These are phyloP conservation scores for Pleurotus djamor DNA, from an alignment of 768 basidiomycete species.

Conservation along the genomic window DNA sequence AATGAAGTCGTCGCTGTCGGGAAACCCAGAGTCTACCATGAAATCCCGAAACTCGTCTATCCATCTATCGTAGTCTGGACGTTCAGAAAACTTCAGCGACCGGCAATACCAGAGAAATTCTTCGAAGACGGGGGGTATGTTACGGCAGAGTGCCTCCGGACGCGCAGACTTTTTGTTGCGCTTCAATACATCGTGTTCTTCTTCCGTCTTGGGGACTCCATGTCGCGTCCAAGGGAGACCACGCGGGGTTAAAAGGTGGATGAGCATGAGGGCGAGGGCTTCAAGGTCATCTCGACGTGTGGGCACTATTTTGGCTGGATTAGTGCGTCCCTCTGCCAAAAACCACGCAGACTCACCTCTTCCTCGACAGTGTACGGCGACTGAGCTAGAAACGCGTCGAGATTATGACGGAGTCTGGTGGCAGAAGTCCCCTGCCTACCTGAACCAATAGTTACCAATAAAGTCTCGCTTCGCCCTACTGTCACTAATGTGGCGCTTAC, in stretches of 20 bases:
- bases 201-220: constrained; percentile 72
- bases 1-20: constrained; percentile 56
- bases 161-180: constrained; percentile 58
- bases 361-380: constrained; percentile 75
- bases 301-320: constrained; percentile 48
- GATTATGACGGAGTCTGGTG: background rate
- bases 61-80: constrained; percentile 69
- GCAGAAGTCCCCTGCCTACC: constrained; percentile 26
- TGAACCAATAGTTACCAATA: constrained; percentile 86
- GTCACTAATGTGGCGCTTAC: constrained; percentile 69
- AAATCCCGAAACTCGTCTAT: constrained; percentile 61
- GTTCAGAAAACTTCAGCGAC: constrained; percentile 63
- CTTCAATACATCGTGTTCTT: constrained; percentile 60
- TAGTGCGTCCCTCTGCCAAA: constrained; percentile 8
- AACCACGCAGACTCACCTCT: constrained; percentile 45
- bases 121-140: constrained; percentile 70
- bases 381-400: constrained; percentile 37
- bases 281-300: constrained; percentile 80
- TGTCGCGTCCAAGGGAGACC: constrained; percentile 79
- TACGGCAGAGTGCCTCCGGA: constrained; percentile 67
- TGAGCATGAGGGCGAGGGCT: constrained; percentile 75
- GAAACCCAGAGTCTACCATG: constrained; percentile 58
- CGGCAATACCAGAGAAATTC: constrained; percentile 75
- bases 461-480: constrained; percentile 69
- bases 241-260: constrained; percentile 74